phyloP scores from a whole-genome alignment of 371 early-diverging fungal genomes.

The Coemansia sp. region DNA sequence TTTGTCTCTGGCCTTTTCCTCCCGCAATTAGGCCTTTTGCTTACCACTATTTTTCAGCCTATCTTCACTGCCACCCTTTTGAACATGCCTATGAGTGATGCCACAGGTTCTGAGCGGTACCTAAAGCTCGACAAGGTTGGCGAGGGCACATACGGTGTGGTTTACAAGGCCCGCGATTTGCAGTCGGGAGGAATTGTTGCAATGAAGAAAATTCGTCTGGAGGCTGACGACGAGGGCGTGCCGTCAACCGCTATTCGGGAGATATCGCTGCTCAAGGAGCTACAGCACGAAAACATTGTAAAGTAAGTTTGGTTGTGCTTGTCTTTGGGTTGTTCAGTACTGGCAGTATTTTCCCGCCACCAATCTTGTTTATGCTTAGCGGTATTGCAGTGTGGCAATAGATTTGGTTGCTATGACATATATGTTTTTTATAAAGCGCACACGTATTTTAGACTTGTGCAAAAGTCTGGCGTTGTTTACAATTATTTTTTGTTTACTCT shows the following conservation, averaged over 20 bases:
- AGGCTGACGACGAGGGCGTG: slow-evolving; percentile 92
- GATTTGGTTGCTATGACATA: too few relatives aligned
- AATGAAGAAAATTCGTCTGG: slow-evolving; percentile 75
- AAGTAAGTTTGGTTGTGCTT: slow-evolving; percentile 54
- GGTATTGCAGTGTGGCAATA: too few relatives aligned
- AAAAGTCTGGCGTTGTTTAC: not conserved
- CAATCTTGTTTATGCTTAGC: too few relatives aligned
- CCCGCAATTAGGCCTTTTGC: not conserved
- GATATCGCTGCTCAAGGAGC: slow-evolving; percentile 94
- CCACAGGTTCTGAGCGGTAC: slow-evolving; percentile 60
- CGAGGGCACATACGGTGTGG: slow-evolving; percentile 96
- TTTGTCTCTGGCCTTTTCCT: too few relatives aligned
- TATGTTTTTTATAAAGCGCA: not conserved
- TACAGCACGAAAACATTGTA: slow-evolving; percentile 91
- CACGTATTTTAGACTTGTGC: not conserved
- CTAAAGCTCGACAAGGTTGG: slow-evolving; percentile 90
- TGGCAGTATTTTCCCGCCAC: not conserved
- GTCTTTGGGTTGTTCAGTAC: not conserved
- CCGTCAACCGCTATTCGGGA: slow-evolving; percentile 95
- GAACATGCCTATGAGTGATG: slow-evolving; percentile 33
- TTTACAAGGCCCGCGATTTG: slow-evolving; percentile 87
- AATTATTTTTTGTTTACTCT: not conserved
- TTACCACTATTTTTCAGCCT: slow-evolving; percentile 9
- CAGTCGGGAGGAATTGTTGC: slow-evolving; percentile 58
- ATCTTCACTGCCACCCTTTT: too few relatives aligned